Percentiles rank a stretch among this genome's conserved stretches.
These are phyloP conservation scores for Alloascoidea hylecoeti DNA, from an alignment of 805 yeast genomes.

Conservation along the genomic window DNA sequence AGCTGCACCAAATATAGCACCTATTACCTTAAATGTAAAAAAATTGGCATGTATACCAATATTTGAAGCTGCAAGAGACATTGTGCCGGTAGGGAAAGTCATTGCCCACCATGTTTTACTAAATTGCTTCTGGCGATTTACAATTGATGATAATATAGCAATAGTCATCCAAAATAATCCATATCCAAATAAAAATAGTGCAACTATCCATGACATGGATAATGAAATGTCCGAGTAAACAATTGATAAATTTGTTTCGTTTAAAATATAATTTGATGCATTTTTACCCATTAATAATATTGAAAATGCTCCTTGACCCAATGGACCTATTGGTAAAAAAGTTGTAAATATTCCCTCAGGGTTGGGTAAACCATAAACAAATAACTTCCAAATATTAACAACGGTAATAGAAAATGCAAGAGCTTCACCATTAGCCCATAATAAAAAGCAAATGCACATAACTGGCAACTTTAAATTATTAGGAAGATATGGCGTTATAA, in stretches of 20 bases:
- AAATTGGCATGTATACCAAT: constrained; percentile 34
- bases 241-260: constrained; percentile 10
- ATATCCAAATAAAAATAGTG: constrained; percentile 32
- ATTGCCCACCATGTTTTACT: constrained; percentile 62
- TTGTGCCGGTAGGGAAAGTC: constrained; percentile 85
- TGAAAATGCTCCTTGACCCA: constrained; percentile 77
- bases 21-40: constrained; percentile 44
- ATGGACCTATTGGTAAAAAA: constrained; percentile 69
- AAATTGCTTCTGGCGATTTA: constrained; percentile 23
- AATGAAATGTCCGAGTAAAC: constrained; percentile 14
- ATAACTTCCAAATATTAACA: constrained; percentile 44
- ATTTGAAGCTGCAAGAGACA: constrained; percentile 45
- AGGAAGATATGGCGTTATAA: constrained; percentile 31
- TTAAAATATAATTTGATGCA: constrained; percentile 12
- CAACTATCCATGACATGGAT: constrained; percentile 22
- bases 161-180: constrained; percentile 44
- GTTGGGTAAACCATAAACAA: constrained; percentile 44
- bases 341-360: constrained; percentile 36
- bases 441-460: constrained; percentile 34
- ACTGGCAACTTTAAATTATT: constrained; percentile 34
- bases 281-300: constrained; percentile 40
- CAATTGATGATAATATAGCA: constrained; percentile 21
- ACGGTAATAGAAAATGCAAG: constrained; percentile 42
- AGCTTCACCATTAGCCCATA: constrained; percentile 59
- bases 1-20: constrained; percentile 42